Conservation (phyloP, 192 early-diverging fungal genomes). For the Funneliformis geosporum region DNA sequence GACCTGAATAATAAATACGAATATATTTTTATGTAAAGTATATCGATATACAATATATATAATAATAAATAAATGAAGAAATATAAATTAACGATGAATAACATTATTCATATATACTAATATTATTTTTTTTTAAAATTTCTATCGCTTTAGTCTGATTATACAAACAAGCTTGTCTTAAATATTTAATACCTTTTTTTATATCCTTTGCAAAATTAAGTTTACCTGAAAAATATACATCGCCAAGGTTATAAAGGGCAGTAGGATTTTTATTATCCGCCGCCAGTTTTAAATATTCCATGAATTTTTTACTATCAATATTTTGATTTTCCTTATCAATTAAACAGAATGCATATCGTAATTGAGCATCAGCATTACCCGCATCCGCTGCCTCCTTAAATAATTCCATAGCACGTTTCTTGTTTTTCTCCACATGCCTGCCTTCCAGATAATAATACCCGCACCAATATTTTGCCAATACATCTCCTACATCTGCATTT, state of each 20-base stretch:
- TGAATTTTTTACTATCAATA: neutral
- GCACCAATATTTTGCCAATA: conserved; percentile 17
- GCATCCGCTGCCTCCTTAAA: conserved; percentile 12
- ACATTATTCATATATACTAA: neutral
- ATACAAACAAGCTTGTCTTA: neutral
- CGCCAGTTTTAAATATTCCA: neutral
- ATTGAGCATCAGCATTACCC: conserved; percentile 25
- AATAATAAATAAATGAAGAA: too few species aligned
- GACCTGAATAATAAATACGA: too few species aligned
- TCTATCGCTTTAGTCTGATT: neutral
- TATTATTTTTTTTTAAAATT: conserved; percentile 39
- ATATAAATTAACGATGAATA: neutral
- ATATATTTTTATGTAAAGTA: too few species aligned
- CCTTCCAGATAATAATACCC: conserved; percentile 23
- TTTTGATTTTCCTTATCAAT: neutral
- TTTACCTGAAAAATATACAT: conserved; percentile 1
- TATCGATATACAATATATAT: too few species aligned
- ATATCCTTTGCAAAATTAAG: neutral
- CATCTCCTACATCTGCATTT: neutral
- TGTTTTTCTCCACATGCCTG: neutral
- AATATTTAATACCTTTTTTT: neutral
- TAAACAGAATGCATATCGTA: conserved; percentile 18
- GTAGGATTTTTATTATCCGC: neutral
- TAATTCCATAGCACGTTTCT: neutral
- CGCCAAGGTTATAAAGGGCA: neutral